Evolutionary conservation across 768 basidiomycete genomes (phyloP), one percentile per base, ranked within the genome.

Genomic region (Roridomyces roridus): DNA sequence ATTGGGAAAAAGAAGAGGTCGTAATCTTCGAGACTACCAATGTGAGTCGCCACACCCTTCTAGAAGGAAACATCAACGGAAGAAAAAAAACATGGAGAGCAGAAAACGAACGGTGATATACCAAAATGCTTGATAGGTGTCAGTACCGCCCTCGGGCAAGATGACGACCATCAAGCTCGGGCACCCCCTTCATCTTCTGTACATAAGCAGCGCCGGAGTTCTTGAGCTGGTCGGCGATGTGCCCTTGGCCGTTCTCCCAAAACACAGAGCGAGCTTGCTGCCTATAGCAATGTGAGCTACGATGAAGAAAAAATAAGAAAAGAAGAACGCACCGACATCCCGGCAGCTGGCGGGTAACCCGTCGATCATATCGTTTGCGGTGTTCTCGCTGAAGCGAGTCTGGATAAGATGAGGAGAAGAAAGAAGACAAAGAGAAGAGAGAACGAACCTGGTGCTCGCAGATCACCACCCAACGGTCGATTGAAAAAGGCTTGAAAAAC

Each of bases 61-160:
- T 88, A 24, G 17, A n/a, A 46, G 6, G 31, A 24, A 34, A 9
- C n/a, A 47, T 36, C 10, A 10, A 65, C 20, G 51, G 23, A 24
- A 42, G 50, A 53, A 41, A 26, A 4, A 23, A 42, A 31, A n/a
- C n/a, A n/a, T 25, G 24, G 34, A 53, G 35, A 6, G 29, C 63
- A 29, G 12, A 6, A 24, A 55, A 25, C 37, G 45, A 64, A 85
- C 84, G 31, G 73, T 72, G 37, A 88, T 75, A 63, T 92, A 6
- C 91, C 91, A 48, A 91, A 91, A 65, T 91, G 87, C 72, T 93
- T 93, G 23, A 92, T 93, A 93, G 10, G 91, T 83, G 46, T 93
- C 89, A 36, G 87, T 86, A 1, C 85, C 88, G 2, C 82, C 83
- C 58, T 92, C 88, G 0, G 91, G 92, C 18, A 93, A 77, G 36